Evolutionary conservation across 2,329 filamentous ascomycete species (phyloP), one percentile per base, ranked within the genome.

Genomic region (Nemania sp.): DNA sequence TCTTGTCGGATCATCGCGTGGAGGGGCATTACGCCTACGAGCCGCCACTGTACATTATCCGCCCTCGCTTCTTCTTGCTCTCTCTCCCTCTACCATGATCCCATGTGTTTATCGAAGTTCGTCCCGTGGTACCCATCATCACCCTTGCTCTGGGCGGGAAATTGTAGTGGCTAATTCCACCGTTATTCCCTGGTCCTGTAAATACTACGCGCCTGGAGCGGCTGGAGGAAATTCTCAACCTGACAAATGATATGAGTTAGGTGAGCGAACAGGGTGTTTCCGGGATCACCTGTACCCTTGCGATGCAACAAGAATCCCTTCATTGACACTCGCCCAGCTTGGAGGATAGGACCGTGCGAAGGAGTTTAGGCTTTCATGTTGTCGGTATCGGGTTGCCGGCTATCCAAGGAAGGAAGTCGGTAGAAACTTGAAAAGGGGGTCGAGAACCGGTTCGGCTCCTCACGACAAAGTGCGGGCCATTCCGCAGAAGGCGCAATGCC

Each of bases 111-210:
- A 29, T 29, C 3, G 25, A 4, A 29, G 3, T 29, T 29, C 25
- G 3, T 29, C 25, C 25, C 25, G 25, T 7, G 25, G 25, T 29
- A 29, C 25, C 3, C 7, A 29, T 29, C n/a, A 7, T 7, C 25
- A 29, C 25, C n/a, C n/a, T 29, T 29, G 25, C 25, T 29, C 25
- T 29, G 25, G 7, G 7, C 25, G 25, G 25, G 25, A 29, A 29
- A 29, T 7, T 7, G 25, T 29, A 29, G 25, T 29, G 25, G 25
- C 25, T 7, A 29, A 29, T 29, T 7, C 25, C 3, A 4, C 25
- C 57, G n/a, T 57, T 42, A 12, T 39, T 57, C 42, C 48, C 29
- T 37, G 11, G 39, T 39, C 45, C 46, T 54, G 4, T 46, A 15
- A 11, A n/a, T 21, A 40, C 34, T 34, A 34, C 35, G n/a, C 53